Evolutionary conservation across 495 filamentous ascomycete species (phyloP), one percentile per base, ranked within the genome.

Genomic region (Collariella sp.): DNA sequence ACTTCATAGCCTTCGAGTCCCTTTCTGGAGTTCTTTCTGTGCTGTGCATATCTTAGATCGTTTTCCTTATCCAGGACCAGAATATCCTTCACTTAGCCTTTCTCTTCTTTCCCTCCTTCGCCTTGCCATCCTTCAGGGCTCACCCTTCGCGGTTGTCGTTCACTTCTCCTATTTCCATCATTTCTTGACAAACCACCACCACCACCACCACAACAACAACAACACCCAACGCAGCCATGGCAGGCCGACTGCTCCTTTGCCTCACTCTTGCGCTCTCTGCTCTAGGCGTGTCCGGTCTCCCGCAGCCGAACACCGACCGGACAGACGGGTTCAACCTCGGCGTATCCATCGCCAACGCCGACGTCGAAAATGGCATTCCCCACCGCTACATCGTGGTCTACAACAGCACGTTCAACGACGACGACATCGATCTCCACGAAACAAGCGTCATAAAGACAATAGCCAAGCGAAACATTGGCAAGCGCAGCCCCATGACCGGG

Each of bases 301-400:
- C 69, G 24, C 39, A 52, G 16, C 34, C 61, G 58, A 26, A 23
- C 57, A 56, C 65, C 53, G 24, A 19, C 59, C 52, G 66, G 57
- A 19, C 60, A 41, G 46, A 61, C 23, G 42, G 52, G 35, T 35
- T 64, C 60, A 62, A 59, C 61, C 40, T 78, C 35, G 73, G 69
- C 12, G 64, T 72, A 15, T 72, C 74, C 54, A 57, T 79, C 54
- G 66, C 65, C 59, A 78, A 78, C 56, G 65, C 67, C 1, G 52
- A 71, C 9, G 65, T 63, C 26, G 42, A 31, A 15, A 61, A 76
- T 50, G 43, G 67, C 34, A 68, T 78, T 24, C 72, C 74, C 7
- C 70, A 74, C 66, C 64, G 60, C 34, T 78, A 73, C 60, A 78
- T 78, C 35, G 74, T 78, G 5, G 75, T 78, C 35, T 78, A 78